A percentile compares a stretch with the other conserved stretches of the same genome.
Evolutionary conservation across 2,329 filamentous ascomycete species (phyloP).

Genomic region (Bipolaris oryzae): DNA sequence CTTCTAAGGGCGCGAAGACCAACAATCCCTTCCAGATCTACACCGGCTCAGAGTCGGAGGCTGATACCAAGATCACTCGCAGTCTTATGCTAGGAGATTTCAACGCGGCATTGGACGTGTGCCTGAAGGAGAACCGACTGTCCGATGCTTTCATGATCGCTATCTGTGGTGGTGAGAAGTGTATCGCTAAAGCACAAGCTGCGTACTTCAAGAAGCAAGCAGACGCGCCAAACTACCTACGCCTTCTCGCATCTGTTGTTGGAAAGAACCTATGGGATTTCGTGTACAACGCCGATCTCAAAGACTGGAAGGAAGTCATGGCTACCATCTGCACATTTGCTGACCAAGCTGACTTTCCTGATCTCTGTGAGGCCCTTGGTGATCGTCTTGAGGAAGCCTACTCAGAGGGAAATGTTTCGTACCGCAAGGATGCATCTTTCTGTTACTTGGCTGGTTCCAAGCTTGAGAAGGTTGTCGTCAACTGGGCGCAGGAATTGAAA

Average conservation of each 20-base stretch:
- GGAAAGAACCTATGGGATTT: constrained; percentile 98
- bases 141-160: constrained; percentile 98
- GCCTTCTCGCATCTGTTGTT: constrained; percentile 87
- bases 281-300: constrained; percentile 91
- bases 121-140: constrained; percentile 84
- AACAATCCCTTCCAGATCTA: constrained; percentile 94
- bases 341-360: constrained; percentile 86
- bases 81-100: constrained; percentile 91
- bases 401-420: constrained; percentile 55
- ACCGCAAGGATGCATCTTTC: constrained; percentile 89
- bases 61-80: constrained; percentile 85
- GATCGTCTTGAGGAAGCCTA: constrained; percentile 81
- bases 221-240: constrained; percentile 86
- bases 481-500: constrained; percentile 89
- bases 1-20: constrained; percentile 89
- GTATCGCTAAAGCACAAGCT: constrained; percentile 91
- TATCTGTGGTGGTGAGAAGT: constrained; percentile 91
- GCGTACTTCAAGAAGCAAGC: constrained; percentile 86
- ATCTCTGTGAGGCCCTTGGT: constrained; percentile 92
- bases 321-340: constrained; percentile 95
- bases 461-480: constrained; percentile 92
- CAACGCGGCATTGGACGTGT: constrained; percentile 85
- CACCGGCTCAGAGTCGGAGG: constrained; percentile 78
- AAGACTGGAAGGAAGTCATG: constrained; percentile 97
- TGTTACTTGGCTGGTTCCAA: constrained; percentile 96